These are phyloP conservation scores for Acanthamoeba sp. DNA, from an alignment of 208 protist genomes.

Conservation along the genomic window DNA sequence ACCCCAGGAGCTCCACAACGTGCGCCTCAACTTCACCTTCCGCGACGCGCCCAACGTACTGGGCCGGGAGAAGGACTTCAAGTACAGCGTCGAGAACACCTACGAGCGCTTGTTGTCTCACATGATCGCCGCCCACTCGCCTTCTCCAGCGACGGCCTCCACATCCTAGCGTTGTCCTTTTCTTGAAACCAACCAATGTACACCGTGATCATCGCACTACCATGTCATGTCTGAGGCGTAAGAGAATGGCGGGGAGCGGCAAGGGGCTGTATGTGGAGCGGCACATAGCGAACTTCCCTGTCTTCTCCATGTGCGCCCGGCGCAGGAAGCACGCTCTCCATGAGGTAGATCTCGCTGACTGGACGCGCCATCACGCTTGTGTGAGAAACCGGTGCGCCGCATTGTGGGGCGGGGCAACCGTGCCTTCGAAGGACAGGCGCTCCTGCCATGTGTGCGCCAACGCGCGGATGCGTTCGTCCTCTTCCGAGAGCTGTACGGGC, in stretches of 20 bases:
- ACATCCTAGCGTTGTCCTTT: too few relatives aligned
- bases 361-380: background rate
- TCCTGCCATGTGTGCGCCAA: slow-evolving; percentile 7
- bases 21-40: slow-evolving; percentile 78
- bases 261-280: too few relatives aligned
- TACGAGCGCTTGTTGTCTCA: too few relatives aligned
- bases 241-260: too few relatives aligned
- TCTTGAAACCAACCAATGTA: too few relatives aligned
- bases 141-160: too few relatives aligned
- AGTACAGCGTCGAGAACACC: too few relatives aligned
- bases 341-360: background rate
- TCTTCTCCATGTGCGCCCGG: too few relatives aligned
- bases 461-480: background rate
- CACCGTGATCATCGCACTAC: too few relatives aligned
- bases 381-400: background rate
- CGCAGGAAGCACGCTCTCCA: slow-evolving; percentile 14
- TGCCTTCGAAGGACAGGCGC: background rate
- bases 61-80: slow-evolving; percentile 30
- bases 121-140: too few relatives aligned
- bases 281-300: too few relatives aligned
- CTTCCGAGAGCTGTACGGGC: background rate
- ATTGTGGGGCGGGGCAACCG: background rate
- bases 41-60: slow-evolving; percentile 74
- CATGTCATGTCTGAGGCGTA: too few relatives aligned
- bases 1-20: background rate